Percentiles rank a stretch among this genome's conserved stretches.
Evolutionary conservation across 352 stramenopile genomes (phyloP).

Genomic region (Globisporangium middletonii): DNA sequence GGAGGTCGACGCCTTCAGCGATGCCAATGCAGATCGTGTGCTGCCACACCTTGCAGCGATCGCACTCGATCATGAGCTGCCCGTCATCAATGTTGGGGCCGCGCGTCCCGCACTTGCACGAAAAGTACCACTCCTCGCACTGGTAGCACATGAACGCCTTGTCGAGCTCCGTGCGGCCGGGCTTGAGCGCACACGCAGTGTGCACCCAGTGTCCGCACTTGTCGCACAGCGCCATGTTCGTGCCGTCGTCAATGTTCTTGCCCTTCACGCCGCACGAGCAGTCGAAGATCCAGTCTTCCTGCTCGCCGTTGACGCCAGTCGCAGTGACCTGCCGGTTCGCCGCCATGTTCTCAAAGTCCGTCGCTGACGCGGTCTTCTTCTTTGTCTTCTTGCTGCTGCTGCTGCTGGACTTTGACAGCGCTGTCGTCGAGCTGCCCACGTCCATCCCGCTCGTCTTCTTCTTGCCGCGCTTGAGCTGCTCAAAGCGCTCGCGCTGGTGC

Average conservation of each 20-base stretch:
- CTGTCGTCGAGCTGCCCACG: neutral
- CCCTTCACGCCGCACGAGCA: constrained; percentile 53
- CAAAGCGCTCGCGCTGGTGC: constrained; percentile 30
- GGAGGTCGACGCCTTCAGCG: constrained; percentile 36
- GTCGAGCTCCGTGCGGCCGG: constrained; percentile 2
- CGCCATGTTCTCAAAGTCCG: neutral
- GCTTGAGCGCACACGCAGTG: constrained; percentile 11
- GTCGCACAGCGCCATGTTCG: constrained; percentile 32
- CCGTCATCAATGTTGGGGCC: constrained; percentile 60
- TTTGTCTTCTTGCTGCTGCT: constrained; percentile 21
- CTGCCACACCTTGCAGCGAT: constrained; percentile 63
- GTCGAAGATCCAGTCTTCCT: constrained; percentile 57
- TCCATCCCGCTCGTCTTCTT: constrained; percentile 15
- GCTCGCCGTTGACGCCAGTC: neutral
- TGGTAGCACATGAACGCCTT: constrained; percentile 9
- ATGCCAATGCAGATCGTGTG: constrained; percentile 64
- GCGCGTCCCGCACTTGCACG: constrained; percentile 44
- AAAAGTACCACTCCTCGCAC: constrained; percentile 54
- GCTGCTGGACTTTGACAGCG: neutral
- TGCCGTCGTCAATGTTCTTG: constrained; percentile 47
- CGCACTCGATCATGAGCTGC: constrained; percentile 59
- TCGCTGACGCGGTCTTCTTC: constrained; percentile 5
- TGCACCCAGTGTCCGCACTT: constrained; percentile 31
- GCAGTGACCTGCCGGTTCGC: neutral
- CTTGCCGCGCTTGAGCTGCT: constrained; percentile 23